Evolutionary conservation across 495 filamentous ascomycete species (phyloP).

Genomic region (Aspergillus affinis): DNA sequence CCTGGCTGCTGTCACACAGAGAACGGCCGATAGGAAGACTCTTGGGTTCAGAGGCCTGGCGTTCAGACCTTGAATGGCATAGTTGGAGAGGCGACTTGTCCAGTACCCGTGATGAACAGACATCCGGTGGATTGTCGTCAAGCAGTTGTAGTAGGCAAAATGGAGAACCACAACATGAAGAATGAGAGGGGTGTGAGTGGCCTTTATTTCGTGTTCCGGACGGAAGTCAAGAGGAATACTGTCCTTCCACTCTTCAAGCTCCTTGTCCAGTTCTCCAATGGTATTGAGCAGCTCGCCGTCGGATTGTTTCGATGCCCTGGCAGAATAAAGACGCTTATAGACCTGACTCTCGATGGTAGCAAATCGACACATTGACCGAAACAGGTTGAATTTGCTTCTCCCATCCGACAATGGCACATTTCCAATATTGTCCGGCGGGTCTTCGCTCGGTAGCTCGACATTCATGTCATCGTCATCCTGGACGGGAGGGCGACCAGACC

Average conservation of each 20-base stretch:
- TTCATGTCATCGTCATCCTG: constrained; percentile 99
- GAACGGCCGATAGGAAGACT: constrained; percentile 88
- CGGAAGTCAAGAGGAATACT: constrained; percentile 89
- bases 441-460: constrained; percentile 88
- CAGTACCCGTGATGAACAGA: constrained; percentile 97
- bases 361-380: constrained; percentile 87
- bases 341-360: constrained; percentile 89
- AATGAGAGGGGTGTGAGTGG: constrained; percentile 82
- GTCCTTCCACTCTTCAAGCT: constrained; percentile 96
- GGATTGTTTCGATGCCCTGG: constrained; percentile 85
- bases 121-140: constrained; percentile 98
- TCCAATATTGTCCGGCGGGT: constrained; percentile 87
- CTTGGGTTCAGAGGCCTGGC: constrained; percentile 86
- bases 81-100: constrained; percentile 93
- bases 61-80: constrained; percentile 90
- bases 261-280: constrained; percentile 90
- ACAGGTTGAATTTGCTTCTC: constrained; percentile 92
- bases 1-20: constrained; percentile 89
- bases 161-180: constrained; percentile 91
- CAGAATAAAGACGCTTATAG: constrained; percentile 91
- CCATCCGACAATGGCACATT: constrained; percentile 88
- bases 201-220: constrained; percentile 92
- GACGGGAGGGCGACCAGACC: constrained; percentile 87
- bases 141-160: constrained; percentile 95
- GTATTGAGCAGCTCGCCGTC: constrained; percentile 94